phyloP scores from a whole-genome alignment of 805 yeast species.

The Torulaspora gathmanii region DNA sequence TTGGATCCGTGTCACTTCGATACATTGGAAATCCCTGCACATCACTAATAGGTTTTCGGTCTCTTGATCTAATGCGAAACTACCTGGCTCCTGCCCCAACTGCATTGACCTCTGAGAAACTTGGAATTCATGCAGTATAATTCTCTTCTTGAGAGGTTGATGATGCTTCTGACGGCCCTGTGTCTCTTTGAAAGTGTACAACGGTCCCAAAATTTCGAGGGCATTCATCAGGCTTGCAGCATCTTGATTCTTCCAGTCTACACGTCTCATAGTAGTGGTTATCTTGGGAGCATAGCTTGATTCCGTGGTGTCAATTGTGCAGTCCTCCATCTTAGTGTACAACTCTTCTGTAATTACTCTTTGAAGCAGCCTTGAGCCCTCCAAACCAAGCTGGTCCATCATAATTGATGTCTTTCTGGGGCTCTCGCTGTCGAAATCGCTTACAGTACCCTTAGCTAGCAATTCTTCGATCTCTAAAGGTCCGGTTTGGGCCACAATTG shows the following conservation, averaged over 20 bases:
- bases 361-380: constrained; percentile 59
- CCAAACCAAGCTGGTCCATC: constrained; percentile 46
- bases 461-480: constrained; percentile 19
- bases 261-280: constrained; percentile 38
- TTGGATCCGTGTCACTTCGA: constrained; percentile 41
- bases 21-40: constrained; percentile 40
- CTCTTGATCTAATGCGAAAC: constrained; percentile 26
- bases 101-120: neutral
- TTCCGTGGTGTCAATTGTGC: constrained; percentile 19
- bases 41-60: constrained; percentile 37
- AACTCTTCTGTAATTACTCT: constrained; percentile 39
- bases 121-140: constrained; percentile 44
- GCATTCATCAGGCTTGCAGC: constrained; percentile 41
- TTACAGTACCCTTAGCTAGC: constrained; percentile 31
- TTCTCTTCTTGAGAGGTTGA: constrained; percentile 38
- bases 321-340: constrained; percentile 18
- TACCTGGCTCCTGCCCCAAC: constrained; percentile 24
- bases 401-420: constrained; percentile 33
- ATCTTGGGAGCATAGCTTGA: constrained; percentile 54
- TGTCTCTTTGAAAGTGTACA: constrained; percentile 44
- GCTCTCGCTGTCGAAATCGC: constrained; percentile 44
- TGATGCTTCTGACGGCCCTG: constrained; percentile 33
- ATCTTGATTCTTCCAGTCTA: constrained; percentile 45
- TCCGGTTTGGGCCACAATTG: constrained; percentile 54
- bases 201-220: constrained; percentile 51